Evolutionary conservation across 805 yeast species (phyloP).

Genomic region (Zygoascus tannicola): DNA sequence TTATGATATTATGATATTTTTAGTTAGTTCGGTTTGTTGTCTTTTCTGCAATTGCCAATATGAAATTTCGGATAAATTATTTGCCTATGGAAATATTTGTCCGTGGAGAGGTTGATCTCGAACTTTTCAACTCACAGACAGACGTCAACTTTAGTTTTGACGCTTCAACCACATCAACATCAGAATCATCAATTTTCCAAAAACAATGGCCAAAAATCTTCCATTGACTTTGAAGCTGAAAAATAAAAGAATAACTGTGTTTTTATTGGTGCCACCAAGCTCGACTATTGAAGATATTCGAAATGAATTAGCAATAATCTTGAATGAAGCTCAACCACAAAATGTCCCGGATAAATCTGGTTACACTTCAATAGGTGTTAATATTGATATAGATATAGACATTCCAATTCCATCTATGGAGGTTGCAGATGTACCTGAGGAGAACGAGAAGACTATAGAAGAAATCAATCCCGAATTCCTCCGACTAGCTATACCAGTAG

Average conservation of each 20-base stretch:
- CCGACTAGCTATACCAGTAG: slow-evolving; percentile 8
- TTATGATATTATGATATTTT: no score
- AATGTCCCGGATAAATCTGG: neutral
- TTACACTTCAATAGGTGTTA: no score
- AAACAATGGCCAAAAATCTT: neutral
- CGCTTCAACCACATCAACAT: no score
- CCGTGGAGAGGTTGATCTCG: no score
- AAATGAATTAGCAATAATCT: slow-evolving; percentile 9
- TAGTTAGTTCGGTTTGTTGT: no score
- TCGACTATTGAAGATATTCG: slow-evolving; percentile 19
- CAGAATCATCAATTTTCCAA: no score
- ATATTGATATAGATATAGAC: slow-evolving; percentile 7
- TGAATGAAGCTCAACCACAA: slow-evolving; percentile 8
- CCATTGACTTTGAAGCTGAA: slow-evolving; percentile 12
- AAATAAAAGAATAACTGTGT: slow-evolving; percentile 7
- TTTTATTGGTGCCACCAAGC: slow-evolving; percentile 11
- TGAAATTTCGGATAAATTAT: no score
- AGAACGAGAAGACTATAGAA: neutral
- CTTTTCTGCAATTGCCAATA: no score
- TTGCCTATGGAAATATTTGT: no score
- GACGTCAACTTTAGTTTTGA: no score
- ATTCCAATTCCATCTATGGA: slow-evolving; percentile 14
- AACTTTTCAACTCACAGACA: no score
- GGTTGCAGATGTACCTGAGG: neutral
- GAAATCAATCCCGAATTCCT: neutral